Evolutionary conservation across 2,329 filamentous ascomycete species (phyloP).

Genomic region (Botrytis sinoallii): DNA sequence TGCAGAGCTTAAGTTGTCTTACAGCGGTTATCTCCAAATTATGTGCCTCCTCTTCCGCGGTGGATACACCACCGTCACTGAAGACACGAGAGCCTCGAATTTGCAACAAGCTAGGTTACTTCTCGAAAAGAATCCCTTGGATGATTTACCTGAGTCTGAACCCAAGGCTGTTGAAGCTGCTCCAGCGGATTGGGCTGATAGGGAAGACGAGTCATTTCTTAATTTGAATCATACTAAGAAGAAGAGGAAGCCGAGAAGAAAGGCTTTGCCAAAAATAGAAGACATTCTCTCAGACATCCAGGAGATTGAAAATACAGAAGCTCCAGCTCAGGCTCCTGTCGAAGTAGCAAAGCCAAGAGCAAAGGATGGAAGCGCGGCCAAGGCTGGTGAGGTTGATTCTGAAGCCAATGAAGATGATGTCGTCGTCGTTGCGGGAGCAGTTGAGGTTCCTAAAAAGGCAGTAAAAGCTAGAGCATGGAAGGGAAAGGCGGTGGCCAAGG

Average conservation of each 20-base stretch:
- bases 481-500: neutral
- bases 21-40: neutral
- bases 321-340: neutral
- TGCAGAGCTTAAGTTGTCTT: neutral
- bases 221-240: neutral
- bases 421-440: neutral
- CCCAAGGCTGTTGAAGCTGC: neutral
- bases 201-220: neutral
- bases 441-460: neutral
- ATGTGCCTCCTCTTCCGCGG: neutral
- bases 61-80: neutral
- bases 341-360: neutral
- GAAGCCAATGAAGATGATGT: neutral
- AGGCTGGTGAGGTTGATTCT: too few species aligned
- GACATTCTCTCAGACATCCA: neutral
- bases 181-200: neutral
- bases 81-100: neutral
- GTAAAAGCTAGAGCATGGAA: neutral
- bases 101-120: neutral
- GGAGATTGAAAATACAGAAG: neutral
- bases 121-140: neutral
- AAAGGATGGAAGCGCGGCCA: neutral
- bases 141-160: neutral
- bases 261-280: neutral
- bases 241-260: neutral